Evolutionary conservation across 73 alveolate genomes (phyloP), one percentile per base, ranked within the genome.

Genomic region (Diophrys appendiculata): DNA sequence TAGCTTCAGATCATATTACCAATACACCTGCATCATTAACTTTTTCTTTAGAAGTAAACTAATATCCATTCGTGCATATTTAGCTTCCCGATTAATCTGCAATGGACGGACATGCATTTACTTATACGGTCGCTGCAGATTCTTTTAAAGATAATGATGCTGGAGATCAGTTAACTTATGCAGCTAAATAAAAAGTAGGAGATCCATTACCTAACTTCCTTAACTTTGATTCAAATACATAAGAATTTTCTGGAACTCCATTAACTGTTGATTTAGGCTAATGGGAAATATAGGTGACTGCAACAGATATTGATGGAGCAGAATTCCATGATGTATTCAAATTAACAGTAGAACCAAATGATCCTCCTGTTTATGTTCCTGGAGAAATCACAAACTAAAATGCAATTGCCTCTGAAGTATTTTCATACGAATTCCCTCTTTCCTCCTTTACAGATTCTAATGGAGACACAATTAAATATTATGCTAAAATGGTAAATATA

Each of bases 91-190:
- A 27, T 29, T 52, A 34, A 14, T 26, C 83, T 14, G 27, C 34
- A 2, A 52, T 64, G 33, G 56, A 73, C 24, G 83, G 83, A 3
- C 33, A 30, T 22, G 33, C 74, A 1, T 54, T 54, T 75, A 28
- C 76, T 28, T 67, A 32, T 8, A 52, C 68, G 2, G 29, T 32
- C n/a, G 33, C 68, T 28, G 23, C 33, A 1, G 29, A 64, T 3
- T 33, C 27, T 14, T 72, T 72, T 43, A 25, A 69, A 2, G 81
- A 72, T 72, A 14, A 52, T 0, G 68, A 72, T 26, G n/a, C n/a
- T n/a, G n/a, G n/a, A n/a, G n/a, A n/a, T n/a, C n/a, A n/a, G n/a
- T n/a, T n/a, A n/a, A n/a, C n/a, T n/a, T n/a, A n/a, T n/a, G n/a
- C n/a, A n/a, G n/a, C n/a, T n/a, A n/a, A n/a, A n/a, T n/a, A n/a